Base-by-base conservation (phyloP, 495 filamentous ascomycete species). In the Letharia columbiana region DNA sequence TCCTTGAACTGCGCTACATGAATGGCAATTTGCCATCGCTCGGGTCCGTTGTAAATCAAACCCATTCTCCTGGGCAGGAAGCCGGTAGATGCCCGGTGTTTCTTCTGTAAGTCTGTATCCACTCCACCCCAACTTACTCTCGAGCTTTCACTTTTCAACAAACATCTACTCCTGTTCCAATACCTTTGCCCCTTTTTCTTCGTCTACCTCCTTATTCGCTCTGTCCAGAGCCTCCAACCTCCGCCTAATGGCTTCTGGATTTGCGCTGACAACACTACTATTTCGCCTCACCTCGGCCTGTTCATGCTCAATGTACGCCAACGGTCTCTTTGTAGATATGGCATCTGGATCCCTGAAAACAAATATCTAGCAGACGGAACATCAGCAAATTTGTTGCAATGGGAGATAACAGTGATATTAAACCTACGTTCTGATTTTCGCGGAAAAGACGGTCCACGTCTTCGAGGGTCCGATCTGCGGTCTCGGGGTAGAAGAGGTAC, bases 401-500 rank as follows among this genome's bases (percentile, higher is more conserved):
- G 39, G 18, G 20, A 20, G 20, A 17, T n/a, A 11, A 57, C 15
- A 10, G 10, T 31, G 3, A 2, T 37, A 39, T 9, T 18, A 8
- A 37, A 37, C 54, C 54, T 37, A 57, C 54, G 17, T 66, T 63
- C 11, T 71, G 70, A 66, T 77, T 73, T 13, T 77, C 75, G 31
- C 72, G 68, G 68, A 82, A 83, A 59, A 81, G 76, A 40, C 74
- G 74, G 50, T 83, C 82, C 49, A 83, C 74, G 60, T 83, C 81
- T 68, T 84, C 81, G 6, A 84, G 75, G 8, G 74, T 76, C 28
- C 81, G 79, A 6, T 75, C 77, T 20, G 79, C 76, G 12, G 87
- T 89, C 73, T 89, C 87, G 9, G 85, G 86, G 72, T 83, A 88
- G 74, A 81, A 80, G 71, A 88, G 82, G 73, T 83, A 89, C 11